Evolutionary conservation across 2,329 filamentous ascomycete genomes (phyloP), one percentile per base, ranked within the genome.

Genomic region (Blastomyces parvus): DNA sequence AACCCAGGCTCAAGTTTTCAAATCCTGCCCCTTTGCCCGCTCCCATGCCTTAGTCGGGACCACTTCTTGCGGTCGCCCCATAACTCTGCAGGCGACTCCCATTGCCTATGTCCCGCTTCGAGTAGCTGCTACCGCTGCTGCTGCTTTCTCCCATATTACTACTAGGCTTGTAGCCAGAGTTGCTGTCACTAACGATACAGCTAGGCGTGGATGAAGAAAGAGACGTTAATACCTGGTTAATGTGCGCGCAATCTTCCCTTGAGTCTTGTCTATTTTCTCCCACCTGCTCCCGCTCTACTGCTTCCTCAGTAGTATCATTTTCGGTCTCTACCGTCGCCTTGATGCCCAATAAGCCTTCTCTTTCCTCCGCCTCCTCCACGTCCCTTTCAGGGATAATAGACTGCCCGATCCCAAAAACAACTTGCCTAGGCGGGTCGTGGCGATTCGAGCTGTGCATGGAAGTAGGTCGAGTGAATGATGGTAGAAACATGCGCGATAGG

Each of bases 351-450:
- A 36, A 53, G 11, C 55, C n/a, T 33, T 40, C 33, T 22, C 17
- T 40, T 36, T 14, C 33, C 5, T 57, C 55, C 33, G 14, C 33
- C 4, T 40, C 55, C 19, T 11, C 11, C 33, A 22, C 25, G 13
- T 38, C 27, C 17, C 55, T 53, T n/a, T 64, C 61, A 0, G 63
- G 64, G 48, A 65, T 63, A 30, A 64, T 50, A n/a, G 62, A 57
- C 7, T 60, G 56, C 6, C 65, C 62, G 44, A 64, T 65, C 22
- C 64, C 62, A 22, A 65, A 65, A 17, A 63, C 46, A 7, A 36
- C 53, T 13, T 60, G 59, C 3, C 22, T 53, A 25, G 64, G 64
- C 14, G 64, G 64, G 2, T 64, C 62, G 9, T 60, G 33, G 11
- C 55, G 44, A 22, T 19, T 44, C 11, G 38, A 27, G 19, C 22